Evolutionary conservation across 2,329 filamentous ascomycete genomes (phyloP), one percentile per base, ranked within the genome.

Genomic region (Hypoxylon sp.): DNA sequence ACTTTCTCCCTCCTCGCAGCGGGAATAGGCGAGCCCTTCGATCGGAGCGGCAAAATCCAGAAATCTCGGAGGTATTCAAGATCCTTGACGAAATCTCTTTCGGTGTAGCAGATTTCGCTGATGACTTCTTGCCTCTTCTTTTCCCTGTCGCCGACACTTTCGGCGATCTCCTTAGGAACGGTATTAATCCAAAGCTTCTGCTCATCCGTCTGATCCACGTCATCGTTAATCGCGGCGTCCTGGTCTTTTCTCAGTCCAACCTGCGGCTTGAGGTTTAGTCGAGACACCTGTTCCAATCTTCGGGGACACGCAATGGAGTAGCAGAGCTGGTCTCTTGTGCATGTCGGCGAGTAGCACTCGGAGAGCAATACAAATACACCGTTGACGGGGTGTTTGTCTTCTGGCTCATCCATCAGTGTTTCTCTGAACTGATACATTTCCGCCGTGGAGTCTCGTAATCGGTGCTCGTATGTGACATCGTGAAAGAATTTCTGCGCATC

Each of bases 181-280:
- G 94, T 97, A 77, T 98, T 98, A 79, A 99, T 99, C 95, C 95
- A 99, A 37, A 99, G 85, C 78, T 98, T 98, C 81, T 98, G 95
- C 77, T 98, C 94, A 74, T 97, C 93, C 30, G 91, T 92, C 72
- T 95, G 90, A 61, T 94, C 91, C 43, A 77, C 82, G 67, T 95
- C 92, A 71, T 96, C 94, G 73, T 95, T 75, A 83, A 85, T 75
- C 37, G 81, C 80, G 13, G 82, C 80, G 20, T 82, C 81, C 47
- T 85, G 83, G 51, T 87, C 83, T 69, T 85, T 86, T 76, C 91
- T 92, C 71, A 99, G 82, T 62, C 94, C 94, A 28, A 93, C 93
- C 70, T 94, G 92, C 65, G 94, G 92, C 79, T 97, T 97, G 77
- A 98, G 83, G 76, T 99, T 98, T 70, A 98, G 80, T 68, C 95